phyloP scores from a whole-genome alignment of 2,329 filamentous ascomycete genomes.

The Apiospora rasikravindrae region DNA sequence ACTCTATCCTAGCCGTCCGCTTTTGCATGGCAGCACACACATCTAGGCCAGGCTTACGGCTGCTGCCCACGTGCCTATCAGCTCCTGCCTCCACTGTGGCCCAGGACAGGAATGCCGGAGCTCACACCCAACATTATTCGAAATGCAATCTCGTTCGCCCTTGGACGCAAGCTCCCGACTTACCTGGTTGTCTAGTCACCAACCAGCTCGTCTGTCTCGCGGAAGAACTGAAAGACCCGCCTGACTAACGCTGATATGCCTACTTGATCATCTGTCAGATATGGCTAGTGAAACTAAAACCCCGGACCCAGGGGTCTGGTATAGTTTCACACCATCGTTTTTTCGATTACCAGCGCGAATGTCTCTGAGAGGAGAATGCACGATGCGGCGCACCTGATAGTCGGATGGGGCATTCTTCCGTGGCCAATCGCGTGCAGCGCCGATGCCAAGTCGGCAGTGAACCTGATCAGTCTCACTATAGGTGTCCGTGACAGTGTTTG shows the following conservation, averaged over 20 bases:
- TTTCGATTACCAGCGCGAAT: neutral
- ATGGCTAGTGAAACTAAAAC: neutral
- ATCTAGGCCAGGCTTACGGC: neutral
- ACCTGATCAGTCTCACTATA: neutral
- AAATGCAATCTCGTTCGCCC: neutral
- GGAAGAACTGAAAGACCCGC: neutral
- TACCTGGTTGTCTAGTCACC: neutral
- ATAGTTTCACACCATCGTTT: neutral
- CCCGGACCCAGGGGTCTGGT: neutral
- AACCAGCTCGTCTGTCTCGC: neutral
- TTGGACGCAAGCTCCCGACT: neutral
- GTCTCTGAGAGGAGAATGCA: no score
- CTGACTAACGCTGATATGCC: neutral
- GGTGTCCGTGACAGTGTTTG: neutral
- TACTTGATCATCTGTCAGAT: neutral
- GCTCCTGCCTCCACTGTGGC: neutral
- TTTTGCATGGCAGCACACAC: neutral
- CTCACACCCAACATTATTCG: neutral
- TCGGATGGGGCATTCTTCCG: no score
- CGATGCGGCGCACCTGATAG: neutral
- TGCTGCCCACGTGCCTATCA: no score
- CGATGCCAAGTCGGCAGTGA: neutral
- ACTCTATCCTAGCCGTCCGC: neutral
- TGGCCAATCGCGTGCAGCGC: neutral
- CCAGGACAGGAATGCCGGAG: neutral